A percentile compares a stretch with the other conserved stretches of the same genome.
phyloP scores from a whole-genome alignment of 768 basidiomycete genomes.

The Suillus plorans region DNA sequence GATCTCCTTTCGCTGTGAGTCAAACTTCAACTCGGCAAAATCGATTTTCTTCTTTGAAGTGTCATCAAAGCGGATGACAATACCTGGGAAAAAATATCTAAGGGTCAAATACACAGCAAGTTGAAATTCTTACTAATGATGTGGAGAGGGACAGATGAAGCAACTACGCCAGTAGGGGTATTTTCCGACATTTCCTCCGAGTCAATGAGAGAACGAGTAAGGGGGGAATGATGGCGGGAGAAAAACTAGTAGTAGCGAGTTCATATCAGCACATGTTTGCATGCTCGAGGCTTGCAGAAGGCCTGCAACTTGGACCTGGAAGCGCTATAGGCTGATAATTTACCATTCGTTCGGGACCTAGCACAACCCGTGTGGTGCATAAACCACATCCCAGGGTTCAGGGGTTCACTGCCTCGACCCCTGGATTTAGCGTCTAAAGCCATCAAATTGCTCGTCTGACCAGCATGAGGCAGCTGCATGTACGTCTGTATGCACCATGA shows the following conservation, averaged over 20 bases:
- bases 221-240: not conserved
- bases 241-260: not conserved
- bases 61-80: constrained; percentile 1
- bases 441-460: not conserved
- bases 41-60: constrained; percentile 4
- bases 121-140: not conserved
- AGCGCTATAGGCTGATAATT: not conserved
- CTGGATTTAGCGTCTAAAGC: not conserved
- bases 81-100: not conserved
- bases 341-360: not conserved
- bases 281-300: not conserved
- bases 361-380: not conserved
- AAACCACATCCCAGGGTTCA: not conserved
- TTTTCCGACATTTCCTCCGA: not conserved
- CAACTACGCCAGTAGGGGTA: not conserved
- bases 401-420: not conserved
- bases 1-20: not conserved
- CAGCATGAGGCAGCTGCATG: not conserved
- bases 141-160: not conserved
- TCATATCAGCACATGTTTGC: not conserved
- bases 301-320: not conserved
- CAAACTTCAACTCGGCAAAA: constrained; percentile 4
- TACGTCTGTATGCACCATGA: not conserved
- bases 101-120: not conserved
- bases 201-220: not conserved